These are phyloP conservation scores for Tarenaya hassleriana DNA, from an alignment of 345 rosid species.

Conservation along the genomic window DNA sequence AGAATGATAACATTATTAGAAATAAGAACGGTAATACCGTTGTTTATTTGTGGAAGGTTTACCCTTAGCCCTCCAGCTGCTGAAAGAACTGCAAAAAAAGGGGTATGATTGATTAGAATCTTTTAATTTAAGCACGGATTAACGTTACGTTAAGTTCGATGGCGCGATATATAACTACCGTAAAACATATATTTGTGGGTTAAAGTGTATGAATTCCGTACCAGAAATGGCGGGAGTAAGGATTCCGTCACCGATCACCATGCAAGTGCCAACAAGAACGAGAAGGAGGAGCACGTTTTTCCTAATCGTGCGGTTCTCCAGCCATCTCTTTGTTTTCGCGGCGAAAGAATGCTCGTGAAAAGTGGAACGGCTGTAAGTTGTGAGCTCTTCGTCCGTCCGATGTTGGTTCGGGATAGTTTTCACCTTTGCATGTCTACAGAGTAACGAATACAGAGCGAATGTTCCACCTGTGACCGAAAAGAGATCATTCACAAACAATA, in stretches of 20 bases:
- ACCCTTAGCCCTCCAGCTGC: slow-evolving; percentile 95
- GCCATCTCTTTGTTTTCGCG: slow-evolving; percentile 81
- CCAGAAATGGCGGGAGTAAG: slow-evolving; percentile 93
- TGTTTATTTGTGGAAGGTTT: slow-evolving; percentile 54
- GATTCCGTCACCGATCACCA: slow-evolving; percentile 88
- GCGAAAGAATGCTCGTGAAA: slow-evolving; percentile 83
- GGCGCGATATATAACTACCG: too few species aligned
- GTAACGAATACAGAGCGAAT: slow-evolving; percentile 74
- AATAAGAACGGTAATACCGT: slow-evolving; percentile 34
- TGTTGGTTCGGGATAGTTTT: slow-evolving; percentile 88
- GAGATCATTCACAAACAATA: background rate
- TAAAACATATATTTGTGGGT: too few species aligned
- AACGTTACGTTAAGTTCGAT: too few species aligned
- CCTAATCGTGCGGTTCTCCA: slow-evolving; percentile 50
- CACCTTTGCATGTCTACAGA: slow-evolving; percentile 82
- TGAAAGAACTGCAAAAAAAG: slow-evolving; percentile 78
- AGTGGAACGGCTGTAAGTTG: slow-evolving; percentile 82
- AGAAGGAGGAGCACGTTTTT: slow-evolving; percentile 60
- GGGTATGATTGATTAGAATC: background rate
- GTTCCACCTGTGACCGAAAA: slow-evolving; percentile 62
- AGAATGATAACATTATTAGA: too few species aligned
- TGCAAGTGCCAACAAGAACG: slow-evolving; percentile 84
- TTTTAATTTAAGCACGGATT: background rate
- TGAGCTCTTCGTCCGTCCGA: slow-evolving; percentile 89
- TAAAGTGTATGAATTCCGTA: background rate